Evolutionary conservation across 106 monocot genomes (phyloP).

Genomic region (Narthecium ossifragum): DNA sequence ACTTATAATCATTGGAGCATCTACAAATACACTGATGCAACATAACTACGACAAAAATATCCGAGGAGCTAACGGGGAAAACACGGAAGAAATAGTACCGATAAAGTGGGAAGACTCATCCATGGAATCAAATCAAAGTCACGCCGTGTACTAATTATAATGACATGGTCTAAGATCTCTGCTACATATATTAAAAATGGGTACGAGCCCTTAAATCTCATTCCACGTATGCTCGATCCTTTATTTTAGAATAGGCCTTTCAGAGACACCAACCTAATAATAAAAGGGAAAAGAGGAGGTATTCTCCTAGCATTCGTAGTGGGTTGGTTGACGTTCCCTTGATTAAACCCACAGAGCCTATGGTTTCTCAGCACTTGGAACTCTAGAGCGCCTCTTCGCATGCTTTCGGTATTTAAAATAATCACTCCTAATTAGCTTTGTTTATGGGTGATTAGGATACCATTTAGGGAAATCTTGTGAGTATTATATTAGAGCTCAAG

Average conservation of each 20-base stretch:
- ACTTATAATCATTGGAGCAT: no score
- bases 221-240: not conserved
- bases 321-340: slow-evolving; percentile 3
- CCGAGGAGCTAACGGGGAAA: not conserved
- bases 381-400: not conserved
- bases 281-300: not conserved
- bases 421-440: not conserved
- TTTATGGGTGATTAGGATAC: slow-evolving; percentile 7
- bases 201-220: not conserved
- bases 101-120: not conserved
- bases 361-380: slow-evolving; percentile 2
- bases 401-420: not conserved
- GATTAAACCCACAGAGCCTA: not conserved
- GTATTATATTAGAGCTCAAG: not conserved
- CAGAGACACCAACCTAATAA: not conserved
- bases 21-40: no score
- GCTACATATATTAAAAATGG: slow-evolving; percentile 1
- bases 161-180: slow-evolving; percentile 1
- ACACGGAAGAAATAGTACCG: no score
- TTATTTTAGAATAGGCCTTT: not conserved
- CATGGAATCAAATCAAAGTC: not conserved
- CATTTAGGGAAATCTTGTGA: slow-evolving; percentile 3
- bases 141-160: not conserved
- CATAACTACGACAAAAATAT: not conserved
- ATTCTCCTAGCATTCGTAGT: no score